Evolutionary conservation across 2,329 filamentous ascomycete genomes (phyloP).

Genomic region (Hypoxylon sp.): DNA sequence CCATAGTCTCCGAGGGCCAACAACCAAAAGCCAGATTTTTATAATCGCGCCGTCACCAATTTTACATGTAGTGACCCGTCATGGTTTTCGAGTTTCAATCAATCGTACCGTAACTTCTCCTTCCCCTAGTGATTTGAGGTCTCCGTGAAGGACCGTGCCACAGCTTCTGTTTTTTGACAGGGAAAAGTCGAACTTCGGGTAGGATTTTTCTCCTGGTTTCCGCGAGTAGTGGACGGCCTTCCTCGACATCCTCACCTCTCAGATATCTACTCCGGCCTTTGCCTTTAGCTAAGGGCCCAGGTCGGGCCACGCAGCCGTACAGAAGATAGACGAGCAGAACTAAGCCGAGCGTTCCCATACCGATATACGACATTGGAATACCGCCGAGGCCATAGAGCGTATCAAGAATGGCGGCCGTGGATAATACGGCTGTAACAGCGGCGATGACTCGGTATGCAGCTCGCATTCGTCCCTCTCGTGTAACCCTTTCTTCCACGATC

Average conservation of each 20-base stretch:
- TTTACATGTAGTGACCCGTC: slow-evolving; percentile 12
- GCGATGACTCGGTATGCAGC: slow-evolving; percentile 40
- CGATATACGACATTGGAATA: slow-evolving; percentile 51
- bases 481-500: slow-evolving; percentile 47
- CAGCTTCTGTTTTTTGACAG: slow-evolving; percentile 41
- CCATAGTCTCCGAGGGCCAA: slow-evolving; percentile 9
- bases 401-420: slow-evolving; percentile 44
- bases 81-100: slow-evolving; percentile 22
- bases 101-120: slow-evolving; percentile 44
- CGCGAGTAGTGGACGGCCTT: slow-evolving; percentile 39
- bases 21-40: slow-evolving; percentile 10
- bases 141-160: slow-evolving; percentile 47
- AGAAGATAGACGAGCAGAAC: slow-evolving; percentile 44
- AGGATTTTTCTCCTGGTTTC: slow-evolving; percentile 30
- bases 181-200: slow-evolving; percentile 41
- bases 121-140: slow-evolving; percentile 31
- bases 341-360: slow-evolving; percentile 46
- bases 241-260: slow-evolving; percentile 42
- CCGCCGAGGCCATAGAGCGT: slow-evolving; percentile 49
- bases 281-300: slow-evolving; percentile 48
- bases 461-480: slow-evolving; percentile 30
- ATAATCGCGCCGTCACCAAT: slow-evolving; percentile 12
- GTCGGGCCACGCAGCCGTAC: slow-evolving; percentile 47
- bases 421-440: slow-evolving; percentile 33
- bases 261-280: slow-evolving; percentile 43